Evolutionary conservation across 148 eudicot species (phyloP), one percentile per base, ranked within the genome.

Genomic region (Pouteria glomerata): DNA sequence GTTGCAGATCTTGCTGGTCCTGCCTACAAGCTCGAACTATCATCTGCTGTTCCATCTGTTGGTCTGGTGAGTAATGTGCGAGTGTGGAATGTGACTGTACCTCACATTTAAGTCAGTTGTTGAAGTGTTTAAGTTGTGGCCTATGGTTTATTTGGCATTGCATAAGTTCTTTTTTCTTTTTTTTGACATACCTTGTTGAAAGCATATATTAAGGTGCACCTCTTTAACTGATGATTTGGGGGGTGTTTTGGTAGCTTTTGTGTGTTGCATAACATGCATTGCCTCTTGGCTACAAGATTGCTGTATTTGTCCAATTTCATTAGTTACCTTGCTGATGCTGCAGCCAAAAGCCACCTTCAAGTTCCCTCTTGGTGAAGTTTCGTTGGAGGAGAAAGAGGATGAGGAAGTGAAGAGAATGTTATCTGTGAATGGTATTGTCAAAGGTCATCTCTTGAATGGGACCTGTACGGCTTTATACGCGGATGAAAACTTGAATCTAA

Each of bases 261-360:
- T 45, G 33, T 39, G 47, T 16, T 63, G 44, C 30, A 18, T 74
- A 50, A n/a, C 52, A 53, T 66, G 63, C 80, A 51, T 66, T 37
- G 45, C 66, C 16, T 73, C 73, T 73, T 64, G 66, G 23, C 42
- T 68, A 18, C 42, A n/a, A 51, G n/a, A 0, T 52, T 16, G 21
- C 70, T n/a, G 18, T 57, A 57, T 34, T 29, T 42, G 73, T 10
- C 51, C n/a, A 16, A 59, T 74, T 63, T 10, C 68, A 47, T 68
- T 58, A 37, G 48, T 69, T 55, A 23, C 45, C 33, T 57, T 75
- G 57, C 68, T 73, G 72, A 12, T 78, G 73, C 73, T 88, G 85
- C 89, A 95, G 96, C 97, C 98, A 55, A 91, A 63, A 77, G 93
- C 98, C 81, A 85, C 93, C 68, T 69, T 95, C 11, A 84, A 65